A percentile compares a stretch with the other conserved stretches of the same genome.
These are phyloP conservation scores for Escallonia herrerae DNA, from an alignment of 129 eudicot species.

Conservation along the genomic window DNA sequence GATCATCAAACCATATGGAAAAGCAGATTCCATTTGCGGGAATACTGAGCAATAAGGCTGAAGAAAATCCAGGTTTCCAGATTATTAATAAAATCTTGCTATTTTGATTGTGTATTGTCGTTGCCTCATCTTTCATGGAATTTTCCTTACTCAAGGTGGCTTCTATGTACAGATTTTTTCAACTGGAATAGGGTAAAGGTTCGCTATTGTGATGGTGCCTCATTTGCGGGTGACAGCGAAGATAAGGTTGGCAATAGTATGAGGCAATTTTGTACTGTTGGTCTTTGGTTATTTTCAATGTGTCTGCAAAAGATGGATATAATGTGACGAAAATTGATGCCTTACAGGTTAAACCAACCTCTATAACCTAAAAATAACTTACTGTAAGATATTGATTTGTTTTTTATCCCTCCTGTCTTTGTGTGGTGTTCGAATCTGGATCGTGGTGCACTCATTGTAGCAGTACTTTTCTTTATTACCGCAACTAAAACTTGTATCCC, in stretches of 20 bases:
- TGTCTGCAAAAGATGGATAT: too few relatives aligned
- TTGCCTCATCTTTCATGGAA: background rate
- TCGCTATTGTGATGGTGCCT: conserved; percentile 97
- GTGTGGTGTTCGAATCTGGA: too few relatives aligned
- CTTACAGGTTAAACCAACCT: too few relatives aligned
- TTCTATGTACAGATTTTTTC: conserved; percentile 64
- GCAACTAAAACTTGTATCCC: too few relatives aligned
- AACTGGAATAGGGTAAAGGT: conserved; percentile 97
- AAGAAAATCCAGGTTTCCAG: conserved; percentile 85
- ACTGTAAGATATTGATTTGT: too few relatives aligned
- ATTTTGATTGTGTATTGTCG: background rate
- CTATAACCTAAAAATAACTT: too few relatives aligned
- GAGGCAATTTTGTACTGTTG: background rate
- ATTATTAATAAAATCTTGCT: background rate
- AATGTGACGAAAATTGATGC: too few relatives aligned
- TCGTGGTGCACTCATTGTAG: too few relatives aligned
- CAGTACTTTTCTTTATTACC: too few relatives aligned
- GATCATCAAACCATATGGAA: conserved; percentile 73
- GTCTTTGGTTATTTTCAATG: background rate
- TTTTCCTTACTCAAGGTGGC: background rate
- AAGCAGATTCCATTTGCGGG: conserved; percentile 71
- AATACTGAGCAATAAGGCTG: conserved; percentile 85
- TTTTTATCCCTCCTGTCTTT: background rate
- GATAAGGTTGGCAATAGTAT: conserved; percentile 51
- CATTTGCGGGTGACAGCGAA: conserved; percentile 87